These are phyloP conservation scores for Ammopiptanthus mongolicus DNA, from an alignment of 306 rosid genomes.

Conservation along the genomic window DNA sequence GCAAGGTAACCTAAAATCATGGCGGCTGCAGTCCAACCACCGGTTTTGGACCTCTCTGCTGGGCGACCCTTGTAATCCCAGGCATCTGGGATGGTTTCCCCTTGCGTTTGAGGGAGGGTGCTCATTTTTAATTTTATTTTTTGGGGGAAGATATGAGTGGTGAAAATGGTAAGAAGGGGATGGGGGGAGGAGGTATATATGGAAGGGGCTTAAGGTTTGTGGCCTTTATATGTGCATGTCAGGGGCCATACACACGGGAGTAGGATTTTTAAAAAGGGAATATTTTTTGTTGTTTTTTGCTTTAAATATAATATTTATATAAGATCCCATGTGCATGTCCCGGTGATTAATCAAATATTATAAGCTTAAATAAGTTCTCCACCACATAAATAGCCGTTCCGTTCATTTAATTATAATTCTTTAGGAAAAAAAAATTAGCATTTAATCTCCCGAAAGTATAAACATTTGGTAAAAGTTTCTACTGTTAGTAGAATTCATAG, in stretches of 20 bases:
- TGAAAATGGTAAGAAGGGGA: not conserved
- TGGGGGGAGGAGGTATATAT: not conserved
- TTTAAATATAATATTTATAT: no score
- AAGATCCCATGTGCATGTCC: no score
- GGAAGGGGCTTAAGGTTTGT: not conserved
- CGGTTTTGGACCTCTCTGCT: conserved; percentile 56
- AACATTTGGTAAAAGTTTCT: no score
- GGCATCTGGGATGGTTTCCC: conserved; percentile 60
- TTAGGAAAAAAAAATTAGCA: no score
- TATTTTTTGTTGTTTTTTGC: no score
- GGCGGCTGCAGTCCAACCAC: conserved; percentile 82
- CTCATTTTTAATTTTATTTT: not conserved
- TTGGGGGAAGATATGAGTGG: not conserved
- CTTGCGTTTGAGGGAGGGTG: conserved; percentile 38
- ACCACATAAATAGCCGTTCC: no score
- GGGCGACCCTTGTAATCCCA: conserved; percentile 80
- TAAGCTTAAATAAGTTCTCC: no score
- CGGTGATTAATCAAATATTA: no score
- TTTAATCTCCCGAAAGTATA: no score
- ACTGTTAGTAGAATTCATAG: no score
- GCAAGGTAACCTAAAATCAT: conserved; percentile 63
- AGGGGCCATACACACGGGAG: not conserved
- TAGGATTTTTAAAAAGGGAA: no score
- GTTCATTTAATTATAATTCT: no score
- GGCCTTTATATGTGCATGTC: not conserved